Evolutionary conservation across 805 yeast genomes (phyloP).

Genomic region (Starmerella vitae): DNA sequence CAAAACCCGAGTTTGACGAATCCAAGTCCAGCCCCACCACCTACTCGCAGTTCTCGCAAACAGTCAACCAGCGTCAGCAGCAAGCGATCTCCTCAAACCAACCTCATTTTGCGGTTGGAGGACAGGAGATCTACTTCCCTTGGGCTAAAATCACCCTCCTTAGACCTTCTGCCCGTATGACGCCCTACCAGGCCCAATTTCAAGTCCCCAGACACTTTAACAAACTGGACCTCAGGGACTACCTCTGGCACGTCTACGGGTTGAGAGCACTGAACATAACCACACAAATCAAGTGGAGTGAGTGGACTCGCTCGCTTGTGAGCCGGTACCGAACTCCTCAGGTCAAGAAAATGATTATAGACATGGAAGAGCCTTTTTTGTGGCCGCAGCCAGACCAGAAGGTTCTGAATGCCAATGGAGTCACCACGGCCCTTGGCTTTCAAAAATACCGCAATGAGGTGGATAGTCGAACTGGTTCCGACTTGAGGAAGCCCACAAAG

Average conservation of each 20-base stretch:
- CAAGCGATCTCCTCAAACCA: conserved; percentile 30
- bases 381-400: conserved; percentile 63
- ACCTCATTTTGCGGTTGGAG: conserved; percentile 78
- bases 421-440: conserved; percentile 18
- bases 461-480: conserved; percentile 46
- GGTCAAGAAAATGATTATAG: conserved; percentile 90
- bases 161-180: conserved; percentile 89
- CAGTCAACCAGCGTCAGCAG: conserved; percentile 10
- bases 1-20: conserved; percentile 10
- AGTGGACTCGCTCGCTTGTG: conserved; percentile 45
- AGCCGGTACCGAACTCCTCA: conserved; percentile 70
- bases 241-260: conserved; percentile 79
- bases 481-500: conserved; percentile 48
- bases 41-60: conserved; percentile 19
- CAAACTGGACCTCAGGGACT: conserved; percentile 88
- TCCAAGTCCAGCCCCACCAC: conserved; percentile 15
- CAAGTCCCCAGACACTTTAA: conserved; percentile 88
- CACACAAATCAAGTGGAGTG: conserved; percentile 67
- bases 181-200: conserved; percentile 95
- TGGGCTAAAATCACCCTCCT: conserved; percentile 65
- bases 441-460: conserved; percentile 40
- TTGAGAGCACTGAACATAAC: conserved; percentile 80
- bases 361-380: conserved; percentile 86
- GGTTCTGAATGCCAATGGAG: conserved; percentile 23
- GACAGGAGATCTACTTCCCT: conserved; percentile 66